Evolutionary conservation across 176 grass and related monocot species (phyloP), one percentile per base, ranked within the genome.

Genomic region (Eragrostis curvula): DNA sequence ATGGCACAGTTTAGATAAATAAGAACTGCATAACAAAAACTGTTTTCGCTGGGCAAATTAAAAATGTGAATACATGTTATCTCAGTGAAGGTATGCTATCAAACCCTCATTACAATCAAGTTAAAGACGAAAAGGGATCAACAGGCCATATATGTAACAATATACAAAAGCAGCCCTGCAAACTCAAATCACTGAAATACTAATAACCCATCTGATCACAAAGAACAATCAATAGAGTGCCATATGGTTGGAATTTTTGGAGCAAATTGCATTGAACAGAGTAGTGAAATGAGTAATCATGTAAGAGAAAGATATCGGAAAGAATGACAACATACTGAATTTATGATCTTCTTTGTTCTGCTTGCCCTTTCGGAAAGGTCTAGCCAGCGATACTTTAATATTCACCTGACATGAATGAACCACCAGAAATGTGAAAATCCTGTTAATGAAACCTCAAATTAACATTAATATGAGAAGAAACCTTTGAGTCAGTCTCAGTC

Each of bases 381-480:
- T 92, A 75, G 93, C 85, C 49, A 92, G 68, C 30, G 93, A 86
- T 20, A 90, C 93, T 83, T 88, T 92, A 84, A 92, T 86, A 88
- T 90, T 84, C 73, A 92, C 82, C 90, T 96, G 71, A 41, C 74
- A 92, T 44, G 73, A 72, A 92, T 44, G 73, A 72, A 81, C 32
- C 27, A 84, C 52, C 77, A 66, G 77, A 82, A 62, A 68, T 83
- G 74, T 82, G 44, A 90, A 72, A 78, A 65, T 7, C 27, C 5
- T 66, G 32, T 83, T 51, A 53, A 58, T 28, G 45, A 74, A 57
- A 39, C 25, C 3, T 68, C 25, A 36, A 28, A 68, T 27, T 36
- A 25, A 57, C 69, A 6, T 61, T 69, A 50, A 65, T 80, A 82
- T 16, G 49, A 82, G 10, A 78, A 25, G 5, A 23, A 41, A 96